phyloP scores from a whole-genome alignment of 768 basidiomycete genomes.

The Lactifluus rugatus region DNA sequence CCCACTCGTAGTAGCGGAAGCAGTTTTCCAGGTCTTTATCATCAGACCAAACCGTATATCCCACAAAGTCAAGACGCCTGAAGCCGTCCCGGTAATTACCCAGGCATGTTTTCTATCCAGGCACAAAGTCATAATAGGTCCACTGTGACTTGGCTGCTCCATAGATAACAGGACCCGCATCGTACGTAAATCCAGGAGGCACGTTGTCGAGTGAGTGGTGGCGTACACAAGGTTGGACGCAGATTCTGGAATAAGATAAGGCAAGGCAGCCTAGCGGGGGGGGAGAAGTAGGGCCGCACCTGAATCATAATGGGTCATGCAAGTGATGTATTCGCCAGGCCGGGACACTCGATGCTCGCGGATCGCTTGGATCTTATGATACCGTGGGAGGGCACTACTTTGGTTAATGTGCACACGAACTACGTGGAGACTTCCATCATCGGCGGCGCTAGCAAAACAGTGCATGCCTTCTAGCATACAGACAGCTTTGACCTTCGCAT shows the following conservation, averaged over 20 bases:
- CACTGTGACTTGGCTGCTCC: slow-evolving; percentile 78
- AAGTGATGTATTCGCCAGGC: slow-evolving; percentile 71
- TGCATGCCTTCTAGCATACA: slow-evolving; percentile 81
- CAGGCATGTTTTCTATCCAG: slow-evolving; percentile 78
- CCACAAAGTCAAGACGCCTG: slow-evolving; percentile 83
- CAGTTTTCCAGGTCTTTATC: slow-evolving; percentile 80
- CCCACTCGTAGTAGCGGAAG: slow-evolving; percentile 41
- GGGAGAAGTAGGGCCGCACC: slow-evolving; percentile 32
- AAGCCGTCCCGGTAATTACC: slow-evolving; percentile 81
- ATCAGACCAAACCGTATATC: slow-evolving; percentile 89
- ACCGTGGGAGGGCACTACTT: slow-evolving; percentile 68
- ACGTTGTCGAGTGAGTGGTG: slow-evolving; percentile 71
- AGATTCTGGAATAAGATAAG: slow-evolving; percentile 36
- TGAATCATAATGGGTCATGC: slow-evolving; percentile 71
- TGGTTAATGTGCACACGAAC: slow-evolving; percentile 70
- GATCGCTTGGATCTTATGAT: slow-evolving; percentile 68
- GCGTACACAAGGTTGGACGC: slow-evolving; percentile 79
- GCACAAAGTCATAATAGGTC: slow-evolving; percentile 79
- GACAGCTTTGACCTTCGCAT: slow-evolving; percentile 56
- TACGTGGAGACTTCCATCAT: slow-evolving; percentile 75
- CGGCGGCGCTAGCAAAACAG: slow-evolving; percentile 82
- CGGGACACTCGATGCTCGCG: slow-evolving; percentile 70
- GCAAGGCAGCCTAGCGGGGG: not conserved
- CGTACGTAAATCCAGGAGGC: slow-evolving; percentile 73
- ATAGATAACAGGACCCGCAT: slow-evolving; percentile 70